Base-by-base conservation (phyloP, 1,284 basidiomycete species). In the Mycena citricolor region DNA sequence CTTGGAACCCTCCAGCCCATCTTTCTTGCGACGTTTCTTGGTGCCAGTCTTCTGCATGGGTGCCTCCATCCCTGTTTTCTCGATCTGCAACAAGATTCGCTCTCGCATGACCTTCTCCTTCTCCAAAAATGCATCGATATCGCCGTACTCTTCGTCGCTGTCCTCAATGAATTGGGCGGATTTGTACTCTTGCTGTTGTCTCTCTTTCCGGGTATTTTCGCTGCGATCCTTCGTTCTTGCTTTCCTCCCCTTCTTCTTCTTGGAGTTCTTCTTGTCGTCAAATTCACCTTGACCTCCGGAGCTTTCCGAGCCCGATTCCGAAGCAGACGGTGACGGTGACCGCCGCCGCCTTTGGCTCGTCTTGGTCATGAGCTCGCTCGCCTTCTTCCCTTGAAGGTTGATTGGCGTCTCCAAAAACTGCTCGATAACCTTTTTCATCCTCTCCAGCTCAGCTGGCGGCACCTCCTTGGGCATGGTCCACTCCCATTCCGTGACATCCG, bases 161-260 rank as follows among this genome's bases (percentile, higher is more conserved):
- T 94, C 91, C 59, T 86, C 79, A 60, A 94, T 92, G 61, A 94
- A 91, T 61, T 91, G 86, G 5, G 92, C 91, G 10, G 83, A 87
- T 66, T 93, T 93, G 74, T 87, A 94, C 44, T 71, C 64, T 63
- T 83, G 37, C 36, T 16, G 36, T 32, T 5, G 25, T 31, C 26
- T 10, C 35, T 36, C n/a, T n/a, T n/a, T n/a, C n/a, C n/a, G n/a
- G 58, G 76, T 74, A 55, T 65, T 66, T 61, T 74, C 73, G 62
- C 61, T 67, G 54, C 61, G 59, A 17, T n/a, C n/a, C n/a, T n/a
- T n/a, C n/a, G n/a, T n/a, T n/a, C n/a, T 47, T 23, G 34, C 23
- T 21, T 25, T 17, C 31, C 31, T n/a, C 31, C 38, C 19, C 41
- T 40, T 37, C 39, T 41, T 41, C 39, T 43, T 35, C 55, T 40